These are phyloP conservation scores for Penicillium janthinellum DNA, from an alignment of 2,329 filamentous ascomycete species.

Conservation along the genomic window DNA sequence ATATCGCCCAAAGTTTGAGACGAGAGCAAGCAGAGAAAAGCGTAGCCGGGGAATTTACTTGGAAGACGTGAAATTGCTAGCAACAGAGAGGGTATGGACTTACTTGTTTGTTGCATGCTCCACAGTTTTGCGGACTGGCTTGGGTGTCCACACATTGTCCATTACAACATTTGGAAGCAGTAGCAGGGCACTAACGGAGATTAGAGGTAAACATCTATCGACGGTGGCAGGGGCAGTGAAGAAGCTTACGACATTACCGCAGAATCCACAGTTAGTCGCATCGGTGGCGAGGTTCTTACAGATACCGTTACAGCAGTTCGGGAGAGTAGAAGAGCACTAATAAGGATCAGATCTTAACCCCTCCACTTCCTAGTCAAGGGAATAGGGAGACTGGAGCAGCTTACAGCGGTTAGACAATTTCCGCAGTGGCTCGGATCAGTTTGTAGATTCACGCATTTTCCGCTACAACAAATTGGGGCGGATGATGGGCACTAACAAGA, in stretches of 20 bases:
- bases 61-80: too few species aligned
- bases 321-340: not conserved
- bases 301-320: slow-evolving; percentile 17
- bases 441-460: not conserved
- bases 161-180: too few species aligned
- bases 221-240: too few species aligned
- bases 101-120: too few species aligned
- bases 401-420: slow-evolving; percentile 4
- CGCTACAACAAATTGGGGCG: not conserved
- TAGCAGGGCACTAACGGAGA: too few species aligned
- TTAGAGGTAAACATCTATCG: too few species aligned
- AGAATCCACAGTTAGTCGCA: slow-evolving; percentile 12
- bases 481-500: not conserved
- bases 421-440: slow-evolving; percentile 9
- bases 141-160: too few species aligned
- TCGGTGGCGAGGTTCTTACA: slow-evolving; percentile 16
- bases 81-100: too few species aligned
- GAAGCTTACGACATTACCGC: slow-evolving; percentile 10
- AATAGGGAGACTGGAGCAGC: not conserved
- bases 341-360: not conserved
- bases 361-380: not conserved
- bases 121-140: too few species aligned
- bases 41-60: too few species aligned
- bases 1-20: not conserved
- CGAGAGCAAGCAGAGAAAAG: not conserved